Conservation (phyloP, 345 rosid species). For the Populus euphratica region DNA sequence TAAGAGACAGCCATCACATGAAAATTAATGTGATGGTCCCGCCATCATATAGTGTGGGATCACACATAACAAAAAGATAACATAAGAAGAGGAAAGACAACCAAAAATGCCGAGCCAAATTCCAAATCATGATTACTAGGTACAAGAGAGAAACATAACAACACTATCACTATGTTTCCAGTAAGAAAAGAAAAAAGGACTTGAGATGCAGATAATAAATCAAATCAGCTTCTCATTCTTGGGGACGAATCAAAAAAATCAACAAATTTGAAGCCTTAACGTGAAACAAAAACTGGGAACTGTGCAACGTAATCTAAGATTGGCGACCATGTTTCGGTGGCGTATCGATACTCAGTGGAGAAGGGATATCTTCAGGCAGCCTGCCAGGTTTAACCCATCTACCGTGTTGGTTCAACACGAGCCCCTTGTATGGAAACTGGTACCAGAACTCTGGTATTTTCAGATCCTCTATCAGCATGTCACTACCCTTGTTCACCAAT, state of each 20-base stretch:
- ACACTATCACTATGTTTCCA: background rate
- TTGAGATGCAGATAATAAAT: background rate
- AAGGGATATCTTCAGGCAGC: conserved; percentile 64
- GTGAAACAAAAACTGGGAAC: background rate
- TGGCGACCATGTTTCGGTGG: background rate
- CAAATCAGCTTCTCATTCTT: background rate
- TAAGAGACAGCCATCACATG: no score
- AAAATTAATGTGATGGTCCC: no score
- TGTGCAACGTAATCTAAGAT: background rate
- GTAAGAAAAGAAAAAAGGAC: background rate
- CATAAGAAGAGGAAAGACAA: background rate
- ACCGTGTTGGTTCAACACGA: conserved; percentile 46
- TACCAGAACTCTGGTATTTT: conserved; percentile 60
- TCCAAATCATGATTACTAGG: background rate
- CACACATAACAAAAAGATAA: no score
- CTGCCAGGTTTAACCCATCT: conserved; percentile 74
- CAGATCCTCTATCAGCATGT: conserved; percentile 50
- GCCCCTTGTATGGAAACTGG: conserved; percentile 29
- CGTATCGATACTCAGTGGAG: conserved; percentile 28
- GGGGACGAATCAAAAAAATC: background rate
- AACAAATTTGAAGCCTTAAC: background rate
- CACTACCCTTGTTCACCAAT: conserved; percentile 51
- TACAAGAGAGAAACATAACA: background rate
- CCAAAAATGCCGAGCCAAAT: background rate
- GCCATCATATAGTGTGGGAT: no score